Evolutionary conservation across 2,329 filamentous ascomycete genomes (phyloP).

Genomic region (Alternaria sp.): DNA sequence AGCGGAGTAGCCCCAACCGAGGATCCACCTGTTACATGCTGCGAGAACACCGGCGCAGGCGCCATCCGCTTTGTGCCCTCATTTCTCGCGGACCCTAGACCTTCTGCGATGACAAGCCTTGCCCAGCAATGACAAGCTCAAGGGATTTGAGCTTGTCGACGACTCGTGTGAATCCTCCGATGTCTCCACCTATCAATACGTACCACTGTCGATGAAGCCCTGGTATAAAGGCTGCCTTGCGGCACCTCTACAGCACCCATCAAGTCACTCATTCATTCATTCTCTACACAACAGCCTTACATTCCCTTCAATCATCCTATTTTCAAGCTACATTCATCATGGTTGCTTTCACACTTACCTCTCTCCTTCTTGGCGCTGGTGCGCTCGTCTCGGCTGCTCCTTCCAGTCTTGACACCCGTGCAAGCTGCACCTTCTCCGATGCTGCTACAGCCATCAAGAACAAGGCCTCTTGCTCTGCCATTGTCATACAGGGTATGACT

Average conservation of each 20-base stretch:
- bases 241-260: not conserved
- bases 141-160: not conserved
- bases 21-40: not conserved
- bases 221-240: constrained; percentile 19
- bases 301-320: constrained; percentile 14
- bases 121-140: constrained; percentile 9
- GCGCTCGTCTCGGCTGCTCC: constrained; percentile 41
- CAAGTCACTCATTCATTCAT: constrained; percentile 5
- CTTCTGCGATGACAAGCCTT: constrained; percentile 2
- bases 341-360: constrained; percentile 29
- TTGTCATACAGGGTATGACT: constrained; percentile 60
- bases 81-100: not conserved
- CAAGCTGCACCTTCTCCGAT: constrained; percentile 64
- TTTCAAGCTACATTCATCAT: constrained; percentile 19
- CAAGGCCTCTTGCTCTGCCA: constrained; percentile 61
- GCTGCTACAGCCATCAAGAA: constrained; percentile 56
- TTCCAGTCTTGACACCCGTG: constrained; percentile 36
- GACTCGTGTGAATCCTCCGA: not conserved
- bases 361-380: constrained; percentile 35
- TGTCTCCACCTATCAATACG: not conserved
- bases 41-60: not conserved
- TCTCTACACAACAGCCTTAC: constrained; percentile 8
- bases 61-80: constrained; percentile 2
- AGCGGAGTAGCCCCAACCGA: not conserved
- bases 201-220: not conserved